These are phyloP conservation scores for Rhodotorula kratochvilovae DNA, from an alignment of 768 basidiomycete genomes.

Conservation along the genomic window DNA sequence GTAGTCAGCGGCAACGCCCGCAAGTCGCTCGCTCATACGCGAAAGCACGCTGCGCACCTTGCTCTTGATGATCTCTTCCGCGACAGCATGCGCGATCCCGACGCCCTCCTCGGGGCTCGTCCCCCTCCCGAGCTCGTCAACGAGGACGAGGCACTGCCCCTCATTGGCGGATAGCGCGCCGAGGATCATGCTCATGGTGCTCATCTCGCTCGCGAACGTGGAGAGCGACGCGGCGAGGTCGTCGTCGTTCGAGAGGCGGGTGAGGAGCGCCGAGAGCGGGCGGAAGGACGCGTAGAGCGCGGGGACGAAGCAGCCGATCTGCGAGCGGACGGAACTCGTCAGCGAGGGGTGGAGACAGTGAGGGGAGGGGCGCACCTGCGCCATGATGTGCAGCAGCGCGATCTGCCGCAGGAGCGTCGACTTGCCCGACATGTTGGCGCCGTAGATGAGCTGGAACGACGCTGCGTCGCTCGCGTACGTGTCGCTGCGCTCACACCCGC, in stretches of 20 bases:
- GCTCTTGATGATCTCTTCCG: constrained; percentile 55
- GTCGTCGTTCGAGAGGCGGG: constrained; percentile 88
- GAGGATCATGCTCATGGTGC: constrained; percentile 53
- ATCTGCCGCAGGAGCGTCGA: constrained; percentile 88
- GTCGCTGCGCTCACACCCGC: constrained; percentile 65
- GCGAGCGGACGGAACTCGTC: neutral
- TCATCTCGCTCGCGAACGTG: constrained; percentile 95
- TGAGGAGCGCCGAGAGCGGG: constrained; percentile 75
- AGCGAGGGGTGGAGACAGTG: neutral
- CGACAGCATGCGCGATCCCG: constrained; percentile 50
- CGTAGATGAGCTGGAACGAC: constrained; percentile 72
- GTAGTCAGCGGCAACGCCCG: too few species aligned
- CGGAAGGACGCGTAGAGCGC: constrained; percentile 88
- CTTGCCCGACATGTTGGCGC: constrained; percentile 53
- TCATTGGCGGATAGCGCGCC: constrained; percentile 64
- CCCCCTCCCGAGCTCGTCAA: constrained; percentile 90
- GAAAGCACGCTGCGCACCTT: constrained; percentile 64
- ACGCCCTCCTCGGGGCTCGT: constrained; percentile 71
- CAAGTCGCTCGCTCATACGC: too few species aligned
- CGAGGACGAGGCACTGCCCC: constrained; percentile 60
- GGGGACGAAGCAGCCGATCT: constrained; percentile 57
- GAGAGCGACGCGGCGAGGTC: constrained; percentile 82
- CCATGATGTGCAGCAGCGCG: constrained; percentile 75
- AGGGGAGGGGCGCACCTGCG: constrained; percentile 63
- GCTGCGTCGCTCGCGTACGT: constrained; percentile 79